Conservation (phyloP, 305 asterid species). For the Rubia peregrina region DNA sequence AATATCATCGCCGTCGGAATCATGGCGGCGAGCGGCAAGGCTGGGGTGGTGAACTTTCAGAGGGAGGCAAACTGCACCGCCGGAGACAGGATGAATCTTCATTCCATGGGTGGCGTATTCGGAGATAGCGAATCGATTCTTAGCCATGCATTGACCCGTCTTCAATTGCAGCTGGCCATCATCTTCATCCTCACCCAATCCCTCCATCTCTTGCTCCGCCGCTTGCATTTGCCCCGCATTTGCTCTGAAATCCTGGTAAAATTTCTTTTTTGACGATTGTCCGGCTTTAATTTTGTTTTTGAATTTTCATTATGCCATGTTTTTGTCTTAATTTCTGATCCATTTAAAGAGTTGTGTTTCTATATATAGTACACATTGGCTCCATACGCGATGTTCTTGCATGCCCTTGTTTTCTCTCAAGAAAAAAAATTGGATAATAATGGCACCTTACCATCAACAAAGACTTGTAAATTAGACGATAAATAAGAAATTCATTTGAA, state of each 20-base stretch:
- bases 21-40: neutral
- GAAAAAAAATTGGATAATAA: too few species aligned
- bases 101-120: conserved; percentile 4
- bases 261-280: neutral
- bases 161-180: conserved; percentile 59
- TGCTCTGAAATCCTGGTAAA: conserved; percentile 71
- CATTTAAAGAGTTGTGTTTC: too few species aligned
- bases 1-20: conserved; percentile 7
- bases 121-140: conserved; percentile 14
- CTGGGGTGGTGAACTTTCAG: neutral
- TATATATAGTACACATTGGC: too few species aligned
- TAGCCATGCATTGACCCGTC: conserved; percentile 48
- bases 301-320: neutral
- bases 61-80: neutral
- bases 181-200: conserved; percentile 60
- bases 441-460: too few species aligned
- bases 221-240: conserved; percentile 63
- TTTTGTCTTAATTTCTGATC: neutral
- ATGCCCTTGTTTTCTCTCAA: too few species aligned
- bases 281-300: neutral
- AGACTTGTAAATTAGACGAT: too few species aligned
- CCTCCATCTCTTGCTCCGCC: conserved; percentile 53
- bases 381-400: too few species aligned
- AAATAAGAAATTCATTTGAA: too few species aligned
- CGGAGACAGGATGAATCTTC: neutral